These are phyloP conservation scores for Melocanna baccifera DNA, from an alignment of 176 grass and related monocot species.

Conservation along the genomic window DNA sequence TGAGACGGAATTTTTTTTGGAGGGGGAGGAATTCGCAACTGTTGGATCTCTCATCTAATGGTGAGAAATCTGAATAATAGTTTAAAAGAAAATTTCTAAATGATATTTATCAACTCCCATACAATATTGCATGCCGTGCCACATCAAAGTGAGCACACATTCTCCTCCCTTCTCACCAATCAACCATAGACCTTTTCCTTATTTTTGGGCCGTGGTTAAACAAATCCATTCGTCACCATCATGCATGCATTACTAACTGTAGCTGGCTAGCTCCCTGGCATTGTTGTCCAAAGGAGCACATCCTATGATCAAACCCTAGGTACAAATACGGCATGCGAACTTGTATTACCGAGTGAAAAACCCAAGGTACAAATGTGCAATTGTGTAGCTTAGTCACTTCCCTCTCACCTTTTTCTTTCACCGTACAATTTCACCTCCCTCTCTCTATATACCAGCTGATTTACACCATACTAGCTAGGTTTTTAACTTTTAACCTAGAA, in stretches of 20 bases:
- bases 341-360: background rate
- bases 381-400: background rate
- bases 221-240: background rate
- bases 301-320: conserved; percentile 26
- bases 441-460: background rate
- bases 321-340: conserved; percentile 22
- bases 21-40: too few species aligned
- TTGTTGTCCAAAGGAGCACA: conserved; percentile 30
- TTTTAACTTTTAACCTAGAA: background rate
- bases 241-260: background rate
- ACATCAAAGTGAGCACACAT: conserved; percentile 16
- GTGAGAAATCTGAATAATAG: too few species aligned
- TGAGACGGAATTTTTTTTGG: too few species aligned
- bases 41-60: too few species aligned
- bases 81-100: too few species aligned
- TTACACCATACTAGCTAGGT: background rate
- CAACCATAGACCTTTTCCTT: background rate
- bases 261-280: background rate
- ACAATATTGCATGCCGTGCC: conserved; percentile 25
- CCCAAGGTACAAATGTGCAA: background rate
- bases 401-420: background rate
- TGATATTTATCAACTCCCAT: too few species aligned
- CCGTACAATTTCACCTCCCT: background rate
- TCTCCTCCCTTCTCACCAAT: conserved; percentile 26
- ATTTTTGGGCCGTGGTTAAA: too few species aligned